Base-by-base conservation (phyloP, 495 filamentous ascomycete species). In the Xylaria telfairii region DNA sequence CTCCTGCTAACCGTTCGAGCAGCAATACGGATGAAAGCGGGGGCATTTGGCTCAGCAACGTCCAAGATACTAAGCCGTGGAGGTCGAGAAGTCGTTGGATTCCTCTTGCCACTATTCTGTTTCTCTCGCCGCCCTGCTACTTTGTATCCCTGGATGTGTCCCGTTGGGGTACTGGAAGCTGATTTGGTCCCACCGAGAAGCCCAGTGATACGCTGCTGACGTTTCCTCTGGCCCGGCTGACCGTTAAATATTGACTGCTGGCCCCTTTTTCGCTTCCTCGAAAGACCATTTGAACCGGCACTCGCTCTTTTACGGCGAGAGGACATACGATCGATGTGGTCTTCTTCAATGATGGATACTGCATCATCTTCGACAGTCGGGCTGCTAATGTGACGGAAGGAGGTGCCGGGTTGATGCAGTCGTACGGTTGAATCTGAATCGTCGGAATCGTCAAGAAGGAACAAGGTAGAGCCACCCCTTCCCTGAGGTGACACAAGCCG, bases 11-110 rank as follows among this genome's bases (percentile, higher is more conserved):
- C 93, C 69, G 86, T 83, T 60, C 96, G 90, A 24, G 88, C 87
- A 47, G 96, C 96, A 72, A 99, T 79, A 62, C 89, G 89, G 26
- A 98, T 81, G 75, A 98, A 98, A 37, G 82, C 81, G 6, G 96
- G 95, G 8, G 84, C 84, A 46, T 77, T 64, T n/a, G 81, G 78
- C 70, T 84, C 86, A 42, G 88, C 83, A 39, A 90, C 89, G 85
- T 97, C 94, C 28, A 97, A 70, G 62, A 95, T 90, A 64, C 92
- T 87, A 41, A 95, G 78, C 19, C 21, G 77, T 2, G 76, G 74
- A 30, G 79, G 78, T 32, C 81, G 79, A 65, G 79, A 77, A 4
- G 39, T 34, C 28, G n/a, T 63, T 15, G 39, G 5, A 24, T 62
- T 46, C 42, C 49, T 49, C 46, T 21, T 64, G 59, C 64, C 70